Conservation (phyloP, 495 filamentous ascomycete species). For the Aspergillus avenaceus region DNA sequence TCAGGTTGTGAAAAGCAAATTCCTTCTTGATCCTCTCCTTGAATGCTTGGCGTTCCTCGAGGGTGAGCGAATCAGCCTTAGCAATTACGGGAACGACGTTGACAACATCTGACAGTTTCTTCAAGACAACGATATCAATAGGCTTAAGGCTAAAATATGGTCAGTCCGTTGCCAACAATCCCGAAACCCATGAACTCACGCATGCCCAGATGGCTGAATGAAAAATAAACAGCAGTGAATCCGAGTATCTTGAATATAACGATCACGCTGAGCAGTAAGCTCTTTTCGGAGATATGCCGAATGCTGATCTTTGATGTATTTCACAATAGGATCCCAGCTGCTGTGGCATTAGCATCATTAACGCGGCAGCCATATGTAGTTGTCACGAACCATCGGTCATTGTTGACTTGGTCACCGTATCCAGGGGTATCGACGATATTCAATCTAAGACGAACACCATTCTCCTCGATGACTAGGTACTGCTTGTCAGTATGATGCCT, state of each 20-base stretch:
- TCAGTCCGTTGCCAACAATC: constrained; percentile 1
- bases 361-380: background rate
- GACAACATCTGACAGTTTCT: constrained; percentile 97
- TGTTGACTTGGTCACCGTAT: constrained; percentile 79
- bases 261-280: constrained; percentile 98
- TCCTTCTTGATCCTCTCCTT: constrained; percentile 99
- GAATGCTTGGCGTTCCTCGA: constrained; percentile 93
- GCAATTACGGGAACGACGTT: constrained; percentile 99
- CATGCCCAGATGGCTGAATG: constrained; percentile 97
- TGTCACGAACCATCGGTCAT: constrained; percentile 62
- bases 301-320: constrained; percentile 99
- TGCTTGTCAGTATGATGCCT: constrained; percentile 11
- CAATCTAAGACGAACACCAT: constrained; percentile 70
- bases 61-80: constrained; percentile 93
- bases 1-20: constrained; percentile 98
- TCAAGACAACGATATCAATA: constrained; percentile 98
- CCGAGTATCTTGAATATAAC: constrained; percentile 97
- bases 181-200: constrained; percentile 44
- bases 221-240: constrained; percentile 99
- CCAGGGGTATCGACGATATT: constrained; percentile 81
- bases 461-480: constrained; percentile 89
- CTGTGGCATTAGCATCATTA: constrained; percentile 22
- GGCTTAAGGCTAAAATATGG: constrained; percentile 66
- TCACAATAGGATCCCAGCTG: constrained; percentile 92
- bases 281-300: constrained; percentile 99